Conservation (phyloP, 139 green algal genomes). For the Ostreobium quekettii region DNA sequence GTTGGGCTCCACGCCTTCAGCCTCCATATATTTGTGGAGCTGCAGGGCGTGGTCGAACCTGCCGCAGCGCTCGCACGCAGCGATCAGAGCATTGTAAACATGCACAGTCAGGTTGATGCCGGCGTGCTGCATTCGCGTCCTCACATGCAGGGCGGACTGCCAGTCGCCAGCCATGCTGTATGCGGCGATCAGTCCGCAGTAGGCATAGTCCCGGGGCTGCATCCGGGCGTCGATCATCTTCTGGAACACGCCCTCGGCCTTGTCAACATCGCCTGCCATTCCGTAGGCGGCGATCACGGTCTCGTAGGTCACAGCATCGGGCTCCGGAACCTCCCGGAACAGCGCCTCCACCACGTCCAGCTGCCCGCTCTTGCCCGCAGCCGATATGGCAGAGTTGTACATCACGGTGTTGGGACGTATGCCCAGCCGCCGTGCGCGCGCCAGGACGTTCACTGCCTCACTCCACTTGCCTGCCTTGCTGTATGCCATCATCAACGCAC, state of each 20-base stretch:
- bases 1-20: slow-evolving; percentile 40
- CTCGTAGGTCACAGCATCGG: slow-evolving; percentile 62
- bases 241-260: slow-evolving; percentile 44
- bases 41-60: slow-evolving; percentile 47
- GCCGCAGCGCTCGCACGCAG: slow-evolving; percentile 61
- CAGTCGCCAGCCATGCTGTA: slow-evolving; percentile 56
- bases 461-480: slow-evolving; percentile 61
- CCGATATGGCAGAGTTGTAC: slow-evolving; percentile 72
- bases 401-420: slow-evolving; percentile 60
- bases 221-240: slow-evolving; percentile 26
- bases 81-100: slow-evolving; percentile 80
- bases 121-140: slow-evolving; percentile 14
- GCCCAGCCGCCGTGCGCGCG: slow-evolving; percentile 40
- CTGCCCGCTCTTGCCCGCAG: slow-evolving; percentile 61
- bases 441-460: slow-evolving; percentile 58
- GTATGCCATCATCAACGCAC: slow-evolving; percentile 75
- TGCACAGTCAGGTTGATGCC: slow-evolving; percentile 38
- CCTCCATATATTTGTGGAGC: slow-evolving; percentile 33
- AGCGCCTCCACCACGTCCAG: slow-evolving; percentile 48
- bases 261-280: slow-evolving; percentile 41
- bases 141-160: slow-evolving; percentile 39
- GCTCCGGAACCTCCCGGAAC: slow-evolving; percentile 39
- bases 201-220: slow-evolving; percentile 62
- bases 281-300: slow-evolving; percentile 70
- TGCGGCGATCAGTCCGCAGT: slow-evolving; percentile 64